Conservation (phyloP, 139 green algal species). For the Ettlia oleoabundans region DNA sequence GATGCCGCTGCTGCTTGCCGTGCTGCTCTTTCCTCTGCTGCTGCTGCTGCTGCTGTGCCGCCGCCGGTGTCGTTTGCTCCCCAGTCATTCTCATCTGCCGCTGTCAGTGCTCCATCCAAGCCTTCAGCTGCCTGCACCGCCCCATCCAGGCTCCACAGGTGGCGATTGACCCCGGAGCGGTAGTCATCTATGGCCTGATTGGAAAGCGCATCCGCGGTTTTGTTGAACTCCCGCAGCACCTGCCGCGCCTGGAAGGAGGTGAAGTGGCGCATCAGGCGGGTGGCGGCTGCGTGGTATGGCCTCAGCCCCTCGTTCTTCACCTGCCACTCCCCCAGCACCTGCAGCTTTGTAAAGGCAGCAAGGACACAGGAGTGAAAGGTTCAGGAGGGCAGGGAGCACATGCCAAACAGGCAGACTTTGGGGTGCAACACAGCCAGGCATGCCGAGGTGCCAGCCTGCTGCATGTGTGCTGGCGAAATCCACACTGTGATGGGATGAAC, state of each 20-base stretch:
- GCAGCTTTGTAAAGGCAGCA: background rate
- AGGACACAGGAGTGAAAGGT: no score
- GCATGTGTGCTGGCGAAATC: no score
- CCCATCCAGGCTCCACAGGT: constrained; percentile 20
- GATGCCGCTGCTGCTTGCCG: no score
- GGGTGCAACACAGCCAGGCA: no score
- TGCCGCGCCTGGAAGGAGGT: constrained; percentile 41
- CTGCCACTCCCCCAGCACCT: constrained; percentile 47
- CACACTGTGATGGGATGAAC: no score
- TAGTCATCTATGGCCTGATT: constrained; percentile 59
- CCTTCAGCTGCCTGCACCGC: background rate
- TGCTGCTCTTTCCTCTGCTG: no score
- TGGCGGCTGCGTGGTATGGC: constrained; percentile 18
- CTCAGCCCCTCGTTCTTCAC: constrained; percentile 47
- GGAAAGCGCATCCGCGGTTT: constrained; percentile 54
- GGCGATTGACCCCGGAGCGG: background rate
- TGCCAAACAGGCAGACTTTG: no score
- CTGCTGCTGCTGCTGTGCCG: background rate
- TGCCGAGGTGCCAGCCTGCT: no score
- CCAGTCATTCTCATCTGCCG: no score
- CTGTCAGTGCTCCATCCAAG: background rate
- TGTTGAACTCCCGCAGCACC: constrained; percentile 46
- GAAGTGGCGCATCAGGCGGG: constrained; percentile 31
- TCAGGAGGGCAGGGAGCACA: background rate
- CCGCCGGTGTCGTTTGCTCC: background rate